Evolutionary conservation across 768 basidiomycete genomes (phyloP).

Genomic region (Nidularia sp.): DNA sequence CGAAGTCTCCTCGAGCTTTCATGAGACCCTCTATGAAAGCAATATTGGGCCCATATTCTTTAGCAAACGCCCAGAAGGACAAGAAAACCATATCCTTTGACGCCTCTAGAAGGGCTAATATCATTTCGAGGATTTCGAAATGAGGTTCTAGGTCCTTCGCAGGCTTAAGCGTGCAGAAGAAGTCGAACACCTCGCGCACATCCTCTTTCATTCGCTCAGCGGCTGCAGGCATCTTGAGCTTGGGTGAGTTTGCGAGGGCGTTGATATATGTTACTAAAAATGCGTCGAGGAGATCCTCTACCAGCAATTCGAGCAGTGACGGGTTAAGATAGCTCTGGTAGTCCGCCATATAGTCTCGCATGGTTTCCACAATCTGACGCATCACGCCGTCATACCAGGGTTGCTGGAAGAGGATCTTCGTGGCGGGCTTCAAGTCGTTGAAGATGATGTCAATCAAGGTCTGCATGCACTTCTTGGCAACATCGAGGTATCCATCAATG

Average conservation of each 20-base stretch:
- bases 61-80: slow-evolving; percentile 92
- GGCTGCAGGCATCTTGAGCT: slow-evolving; percentile 82
- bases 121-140: slow-evolving; percentile 85
- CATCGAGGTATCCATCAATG: slow-evolving; percentile 97
- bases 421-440: slow-evolving; percentile 88
- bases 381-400: slow-evolving; percentile 91
- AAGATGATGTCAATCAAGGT: slow-evolving; percentile 92
- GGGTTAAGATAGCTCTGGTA: slow-evolving; percentile 90
- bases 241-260: slow-evolving; percentile 77
- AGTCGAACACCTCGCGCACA: slow-evolving; percentile 68
- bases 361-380: slow-evolving; percentile 88
- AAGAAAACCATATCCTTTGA: slow-evolving; percentile 88
- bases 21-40: slow-evolving; percentile 88
- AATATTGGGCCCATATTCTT: slow-evolving; percentile 89
- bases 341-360: slow-evolving; percentile 95
- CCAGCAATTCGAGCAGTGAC: slow-evolving; percentile 83
- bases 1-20: slow-evolving; percentile 86
- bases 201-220: slow-evolving; percentile 83
- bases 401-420: slow-evolving; percentile 77
- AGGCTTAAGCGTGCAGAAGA: slow-evolving; percentile 78
- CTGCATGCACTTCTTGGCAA: slow-evolving; percentile 96
- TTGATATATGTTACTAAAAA: slow-evolving; percentile 91
- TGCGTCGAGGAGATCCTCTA: slow-evolving; percentile 89
- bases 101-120: slow-evolving; percentile 77
- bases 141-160: slow-evolving; percentile 75